Evolutionary conservation across 208 protist species (phyloP).

Genomic region (Crithidia expoeki): DNA sequence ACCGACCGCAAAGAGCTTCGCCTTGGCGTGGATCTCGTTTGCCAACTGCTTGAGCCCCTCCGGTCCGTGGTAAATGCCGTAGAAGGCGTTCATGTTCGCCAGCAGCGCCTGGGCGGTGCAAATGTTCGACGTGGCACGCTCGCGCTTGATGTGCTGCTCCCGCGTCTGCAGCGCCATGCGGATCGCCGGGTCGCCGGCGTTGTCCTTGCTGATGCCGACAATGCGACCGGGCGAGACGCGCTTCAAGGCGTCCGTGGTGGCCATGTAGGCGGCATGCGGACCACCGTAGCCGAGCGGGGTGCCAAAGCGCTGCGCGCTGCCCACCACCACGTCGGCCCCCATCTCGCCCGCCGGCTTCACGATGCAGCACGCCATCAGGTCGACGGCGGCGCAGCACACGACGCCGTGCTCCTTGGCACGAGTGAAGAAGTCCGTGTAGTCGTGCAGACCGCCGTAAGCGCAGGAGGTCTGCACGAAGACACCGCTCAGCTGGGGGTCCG

Average conservation of each 20-base stretch:
- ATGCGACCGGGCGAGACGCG: conserved; percentile 95
- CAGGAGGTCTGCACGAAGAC: conserved; percentile 95
- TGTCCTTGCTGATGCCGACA: conserved; percentile 96
- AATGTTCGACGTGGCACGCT: conserved; percentile 97
- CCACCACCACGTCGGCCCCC: conserved; percentile 95
- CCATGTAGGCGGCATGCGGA: conserved; percentile 98
- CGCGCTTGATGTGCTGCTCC: conserved; percentile 98
- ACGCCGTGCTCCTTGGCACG: conserved; percentile 60
- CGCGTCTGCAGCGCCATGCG: conserved; percentile 98
- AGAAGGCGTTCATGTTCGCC: conserved; percentile 97
- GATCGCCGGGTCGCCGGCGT: conserved; percentile 85
- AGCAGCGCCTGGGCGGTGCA: conserved; percentile 98
- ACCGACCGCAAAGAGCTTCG: conserved; percentile 83
- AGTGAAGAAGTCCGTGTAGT: conserved; percentile 79
- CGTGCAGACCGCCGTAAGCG: conserved; percentile 84
- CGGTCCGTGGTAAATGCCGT: conserved; percentile 98
- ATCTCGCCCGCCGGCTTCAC: conserved; percentile 94
- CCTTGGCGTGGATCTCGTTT: conserved; percentile 81
- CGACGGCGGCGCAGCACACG: conserved; percentile 85
- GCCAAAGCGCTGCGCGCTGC: conserved; percentile 96
- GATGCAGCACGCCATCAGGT: conserved; percentile 94
- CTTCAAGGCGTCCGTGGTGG: conserved; percentile 87
- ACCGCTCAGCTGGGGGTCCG: conserved; percentile 70
- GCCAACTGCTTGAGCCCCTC: conserved; percentile 94
- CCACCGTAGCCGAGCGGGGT: conserved; percentile 96